Conservation (phyloP, 2,329 filamentous ascomycete species). For the Apiospora rasikravindrae region DNA sequence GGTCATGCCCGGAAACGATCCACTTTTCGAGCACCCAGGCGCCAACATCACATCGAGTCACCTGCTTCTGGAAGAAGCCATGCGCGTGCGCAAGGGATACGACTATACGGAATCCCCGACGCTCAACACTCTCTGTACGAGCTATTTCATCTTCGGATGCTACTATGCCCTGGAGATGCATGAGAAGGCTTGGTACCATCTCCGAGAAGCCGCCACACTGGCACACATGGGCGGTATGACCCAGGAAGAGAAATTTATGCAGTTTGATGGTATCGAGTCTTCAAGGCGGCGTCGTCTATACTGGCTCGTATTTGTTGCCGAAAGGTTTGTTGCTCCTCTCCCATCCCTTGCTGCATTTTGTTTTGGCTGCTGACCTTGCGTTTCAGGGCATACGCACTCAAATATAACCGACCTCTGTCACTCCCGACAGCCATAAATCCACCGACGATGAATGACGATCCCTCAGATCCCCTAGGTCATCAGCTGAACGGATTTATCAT, state of each 20-base stretch:
- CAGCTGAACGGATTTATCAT: slow-evolving; percentile 63
- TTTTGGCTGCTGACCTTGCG: neutral
- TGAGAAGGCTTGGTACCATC: slow-evolving; percentile 78
- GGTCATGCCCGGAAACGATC: slow-evolving; percentile 61
- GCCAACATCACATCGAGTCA: slow-evolving; percentile 68
- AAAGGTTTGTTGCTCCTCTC: slow-evolving; percentile 57
- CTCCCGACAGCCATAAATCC: slow-evolving; percentile 71
- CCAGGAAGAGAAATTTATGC: slow-evolving; percentile 66
- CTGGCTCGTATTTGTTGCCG: slow-evolving; percentile 75
- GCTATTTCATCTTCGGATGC: slow-evolving; percentile 78
- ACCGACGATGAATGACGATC: slow-evolving; percentile 67
- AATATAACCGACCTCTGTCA: slow-evolving; percentile 71
- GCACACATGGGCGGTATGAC: slow-evolving; percentile 65
- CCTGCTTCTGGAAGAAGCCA: slow-evolving; percentile 69
- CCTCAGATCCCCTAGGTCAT: slow-evolving; percentile 57
- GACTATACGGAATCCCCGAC: slow-evolving; percentile 64
- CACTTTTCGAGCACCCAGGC: slow-evolving; percentile 61
- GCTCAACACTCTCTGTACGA: slow-evolving; percentile 69
- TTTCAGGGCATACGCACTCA: slow-evolving; percentile 70
- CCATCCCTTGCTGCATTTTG: neutral
- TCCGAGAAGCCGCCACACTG: slow-evolving; percentile 78
- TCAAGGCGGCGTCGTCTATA: slow-evolving; percentile 70
- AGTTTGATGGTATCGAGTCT: slow-evolving; percentile 63
- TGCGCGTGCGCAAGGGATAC: slow-evolving; percentile 67
- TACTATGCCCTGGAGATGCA: slow-evolving; percentile 75